These are phyloP conservation scores for Sclerotinia spermophila DNA, from an alignment of 2,329 filamentous ascomycete genomes.

Conservation along the genomic window DNA sequence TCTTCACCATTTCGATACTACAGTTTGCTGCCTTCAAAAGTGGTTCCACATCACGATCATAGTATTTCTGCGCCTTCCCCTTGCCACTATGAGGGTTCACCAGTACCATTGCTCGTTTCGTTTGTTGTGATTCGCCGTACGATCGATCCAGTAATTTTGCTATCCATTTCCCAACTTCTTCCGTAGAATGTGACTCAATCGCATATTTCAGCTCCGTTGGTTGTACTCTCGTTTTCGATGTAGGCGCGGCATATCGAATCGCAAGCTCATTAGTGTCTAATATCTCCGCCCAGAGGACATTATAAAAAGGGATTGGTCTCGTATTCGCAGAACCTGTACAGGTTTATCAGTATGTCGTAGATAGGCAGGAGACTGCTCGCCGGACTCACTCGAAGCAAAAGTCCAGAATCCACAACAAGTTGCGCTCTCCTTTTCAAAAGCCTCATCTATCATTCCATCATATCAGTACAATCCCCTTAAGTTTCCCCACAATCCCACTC, in stretches of 20 bases:
- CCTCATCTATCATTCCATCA: conserved; percentile 46
- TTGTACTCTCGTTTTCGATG: conserved; percentile 57
- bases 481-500: neutral
- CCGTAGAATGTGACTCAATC: conserved; percentile 40
- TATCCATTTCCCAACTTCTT: conserved; percentile 50
- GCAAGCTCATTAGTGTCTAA: conserved; percentile 53
- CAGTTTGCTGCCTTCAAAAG: conserved; percentile 80
- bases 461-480: neutral
- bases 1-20: conserved; percentile 68
- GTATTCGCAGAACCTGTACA: conserved; percentile 34
- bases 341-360: conserved; percentile 13
- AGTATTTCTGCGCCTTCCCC: conserved; percentile 69
- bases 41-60: conserved; percentile 71
- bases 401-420: conserved; percentile 56
- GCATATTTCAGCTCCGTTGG: conserved; percentile 60
- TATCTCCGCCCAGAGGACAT: conserved; percentile 77
- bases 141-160: conserved; percentile 62
- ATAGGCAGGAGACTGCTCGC: neutral
- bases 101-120: conserved; percentile 79
- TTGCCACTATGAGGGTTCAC: conserved; percentile 90
- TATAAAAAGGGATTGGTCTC: conserved; percentile 69
- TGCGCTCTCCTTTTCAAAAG: conserved; percentile 45
- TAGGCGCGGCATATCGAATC: conserved; percentile 67
- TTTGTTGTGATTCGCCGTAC: conserved; percentile 65
- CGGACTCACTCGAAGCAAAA: conserved; percentile 40